phyloP scores from a whole-genome alignment of 2,329 filamentous ascomycete species.

The Aureobasidium sp. region DNA sequence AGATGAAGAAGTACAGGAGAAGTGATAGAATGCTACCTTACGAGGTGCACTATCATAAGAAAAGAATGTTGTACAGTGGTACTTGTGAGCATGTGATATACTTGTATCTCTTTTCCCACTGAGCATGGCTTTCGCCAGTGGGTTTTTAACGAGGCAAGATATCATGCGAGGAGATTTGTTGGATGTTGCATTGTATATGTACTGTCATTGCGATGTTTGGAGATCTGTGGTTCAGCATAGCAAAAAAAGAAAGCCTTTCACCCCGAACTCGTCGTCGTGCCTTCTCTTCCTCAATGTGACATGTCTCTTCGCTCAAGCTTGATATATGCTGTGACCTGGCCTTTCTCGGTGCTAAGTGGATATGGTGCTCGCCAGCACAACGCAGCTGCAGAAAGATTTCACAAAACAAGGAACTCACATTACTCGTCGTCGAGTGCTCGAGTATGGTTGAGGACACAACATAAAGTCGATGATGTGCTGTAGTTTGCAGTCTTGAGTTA shows the following conservation, averaged over 20 bases:
- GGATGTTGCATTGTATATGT: not conserved
- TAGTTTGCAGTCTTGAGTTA: not conserved
- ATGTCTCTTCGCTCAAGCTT: not conserved
- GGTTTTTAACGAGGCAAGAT: slow-evolving; percentile 6
- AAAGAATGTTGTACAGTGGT: not conserved
- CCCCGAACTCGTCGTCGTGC: not conserved
- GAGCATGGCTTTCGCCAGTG: not conserved
- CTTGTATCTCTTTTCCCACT: slow-evolving; percentile 9
- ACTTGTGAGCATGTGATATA: not conserved
- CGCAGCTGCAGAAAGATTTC: not conserved
- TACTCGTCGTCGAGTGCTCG: not conserved
- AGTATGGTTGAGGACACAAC: not conserved
- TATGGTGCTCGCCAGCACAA: not conserved
- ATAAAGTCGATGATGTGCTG: not conserved
- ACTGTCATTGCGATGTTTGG: not conserved
- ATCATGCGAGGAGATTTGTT: not conserved
- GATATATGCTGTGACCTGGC: not conserved
- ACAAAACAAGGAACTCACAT: not conserved
- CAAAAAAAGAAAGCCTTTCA: not conserved
- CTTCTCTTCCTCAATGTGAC: not conserved
- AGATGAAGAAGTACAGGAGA: not conserved
- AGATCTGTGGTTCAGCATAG: not conserved
- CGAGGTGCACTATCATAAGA: too few relatives aligned
- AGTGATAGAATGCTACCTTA: not conserved
- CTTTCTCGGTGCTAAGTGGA: not conserved